Base-by-base conservation (phyloP, 495 filamentous ascomycete species). In the Parathielavia appendiculata region DNA sequence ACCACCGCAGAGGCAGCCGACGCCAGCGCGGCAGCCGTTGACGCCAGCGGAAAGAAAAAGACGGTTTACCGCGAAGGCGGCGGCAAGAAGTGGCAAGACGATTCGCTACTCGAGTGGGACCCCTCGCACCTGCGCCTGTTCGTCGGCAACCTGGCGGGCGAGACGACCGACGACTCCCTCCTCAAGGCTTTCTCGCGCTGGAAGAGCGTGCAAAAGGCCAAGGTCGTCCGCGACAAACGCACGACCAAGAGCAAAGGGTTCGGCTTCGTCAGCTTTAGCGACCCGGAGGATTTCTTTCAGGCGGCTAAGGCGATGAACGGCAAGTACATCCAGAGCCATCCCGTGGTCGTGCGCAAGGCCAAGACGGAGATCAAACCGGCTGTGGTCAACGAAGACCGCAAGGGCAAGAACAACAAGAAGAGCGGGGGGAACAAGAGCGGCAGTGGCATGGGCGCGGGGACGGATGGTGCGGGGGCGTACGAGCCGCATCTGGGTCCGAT, bases 291-390 rank as follows among this genome's bases (percentile, higher is more conserved):
- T 66, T 97, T 92, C 72, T 97, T 97, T 78, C 80, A 85, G 54
- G 92, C 93, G 0, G 92, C 89, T 61, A 87, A 91, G 74, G 95
- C 97, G 73, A 98, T 98, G 95, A 86, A 97, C 70, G 91, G 92
- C 47, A 97, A 98, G 76, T 98, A 98, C 69, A 97, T 98, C 70
- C 93, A 95, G 40, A 95, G 90, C 66, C 93, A 97, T 72, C 93
- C 93, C 1, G 85, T 98, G 10, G 75, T 89, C 44, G 77, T 97
- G 58, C 84, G 87, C 71, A 86, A 91, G 66, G 89, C 88, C 66
- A 96, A 85, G 48, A 96, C 95, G 26, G 92, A 97, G 74, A 86
- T 97, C 66, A 88, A 87, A 62, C 84, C 88, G 16, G 78, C 81
- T 22, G 76, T 78, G 35, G 61, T 70, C 49, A 76, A 74, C 63